Conservation (phyloP, 2,329 filamentous ascomycete genomes). For the Aspergillus pseudoviridinutans region DNA sequence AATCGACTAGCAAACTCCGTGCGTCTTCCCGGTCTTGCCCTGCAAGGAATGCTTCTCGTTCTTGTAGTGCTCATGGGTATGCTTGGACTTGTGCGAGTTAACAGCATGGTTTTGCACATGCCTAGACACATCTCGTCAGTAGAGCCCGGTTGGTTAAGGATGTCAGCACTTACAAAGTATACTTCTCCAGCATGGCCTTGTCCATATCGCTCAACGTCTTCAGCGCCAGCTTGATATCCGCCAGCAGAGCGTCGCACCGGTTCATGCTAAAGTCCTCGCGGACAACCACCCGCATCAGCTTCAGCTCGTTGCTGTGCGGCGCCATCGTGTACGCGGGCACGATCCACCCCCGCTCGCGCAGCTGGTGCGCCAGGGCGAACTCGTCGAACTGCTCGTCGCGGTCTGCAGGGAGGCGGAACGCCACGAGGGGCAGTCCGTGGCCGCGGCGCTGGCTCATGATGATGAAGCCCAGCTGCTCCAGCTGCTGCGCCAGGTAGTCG, state of each 20-base stretch:
- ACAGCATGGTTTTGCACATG: constrained; percentile 55
- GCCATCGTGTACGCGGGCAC: constrained; percentile 98
- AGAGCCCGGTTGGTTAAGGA: neutral
- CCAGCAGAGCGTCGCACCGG: constrained; percentile 73
- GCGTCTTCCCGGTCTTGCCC: constrained; percentile 86
- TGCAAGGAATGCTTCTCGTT: constrained; percentile 83
- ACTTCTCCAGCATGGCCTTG: constrained; percentile 63
- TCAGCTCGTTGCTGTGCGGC: constrained; percentile 74
- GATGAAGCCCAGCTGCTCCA: constrained; percentile 73
- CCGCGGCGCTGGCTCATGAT: constrained; percentile 82
- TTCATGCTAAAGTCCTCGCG: constrained; percentile 85
- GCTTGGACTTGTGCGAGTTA: constrained; percentile 50
- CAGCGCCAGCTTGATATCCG: constrained; percentile 74
- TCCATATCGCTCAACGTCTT: constrained; percentile 71
- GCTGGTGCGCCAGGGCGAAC: constrained; percentile 76
- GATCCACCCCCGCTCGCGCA: constrained; percentile 85
- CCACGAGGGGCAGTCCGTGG: constrained; percentile 79
- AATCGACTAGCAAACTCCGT: constrained; percentile 67
- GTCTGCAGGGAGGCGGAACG: constrained; percentile 69
- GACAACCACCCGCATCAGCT: constrained; percentile 89
- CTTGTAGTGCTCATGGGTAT: constrained; percentile 52
- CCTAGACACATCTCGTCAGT: constrained; percentile 19
- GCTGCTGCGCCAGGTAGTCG: constrained; percentile 74
- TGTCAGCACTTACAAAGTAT: constrained; percentile 54
- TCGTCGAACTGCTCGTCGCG: constrained; percentile 62